Base-by-base conservation (phyloP, 495 filamentous ascomycete genomes). In the Amniculicola lignicola region DNA sequence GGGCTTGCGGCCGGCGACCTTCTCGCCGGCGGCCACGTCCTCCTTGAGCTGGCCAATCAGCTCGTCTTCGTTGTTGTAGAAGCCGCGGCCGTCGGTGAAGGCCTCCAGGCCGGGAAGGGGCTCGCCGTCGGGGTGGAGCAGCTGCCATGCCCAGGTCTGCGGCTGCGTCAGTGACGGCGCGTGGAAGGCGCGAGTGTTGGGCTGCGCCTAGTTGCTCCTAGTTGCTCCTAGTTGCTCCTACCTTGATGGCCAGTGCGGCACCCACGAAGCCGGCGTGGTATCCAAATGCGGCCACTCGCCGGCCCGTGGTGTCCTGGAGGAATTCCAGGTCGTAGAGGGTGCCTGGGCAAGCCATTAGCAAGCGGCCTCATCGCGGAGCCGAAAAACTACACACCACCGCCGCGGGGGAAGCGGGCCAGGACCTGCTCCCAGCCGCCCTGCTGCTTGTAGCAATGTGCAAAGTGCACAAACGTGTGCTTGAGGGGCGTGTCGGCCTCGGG, bases 271-370 rank as follows among this genome's bases (percentile, higher is more conserved):
- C 89, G 41, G 88, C 89, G 49, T 87, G 85, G 71, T 87, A 67
- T 33, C 71, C 51, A 48, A 78, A 75, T 1, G 77, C 79, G 15
- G 91, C 90, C 36, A 97, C 87, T 66, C 92, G 77, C 40, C 89
- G 77, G n/a, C 88, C 87, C 39, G 67, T 77, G 27, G 80, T 80
- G 60, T 95, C 88, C 15, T 82, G 81, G n/a, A 96, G 75, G 71
- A 96, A 96, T 67, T 98, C 92, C 49, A 98, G 77, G 62, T 98
- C 92, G 39, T 90, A 79, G 21, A 98, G 81, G 7, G 81, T 87
- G 43, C 92, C 92, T n/a, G n/a, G n/a, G n/a, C n/a, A n/a, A n/a
- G n/a, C n/a, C n/a, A n/a, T n/a, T n/a, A n/a, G n/a, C n/a, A n/a
- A n/a, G n/a, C n/a, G n/a, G n/a, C n/a, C n/a, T n/a, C n/a, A n/a